A percentile compares a stretch with the other conserved stretches of the same genome.
phyloP scores from a whole-genome alignment of 2,329 filamentous ascomycete species.

The Aspergillus persii region DNA sequence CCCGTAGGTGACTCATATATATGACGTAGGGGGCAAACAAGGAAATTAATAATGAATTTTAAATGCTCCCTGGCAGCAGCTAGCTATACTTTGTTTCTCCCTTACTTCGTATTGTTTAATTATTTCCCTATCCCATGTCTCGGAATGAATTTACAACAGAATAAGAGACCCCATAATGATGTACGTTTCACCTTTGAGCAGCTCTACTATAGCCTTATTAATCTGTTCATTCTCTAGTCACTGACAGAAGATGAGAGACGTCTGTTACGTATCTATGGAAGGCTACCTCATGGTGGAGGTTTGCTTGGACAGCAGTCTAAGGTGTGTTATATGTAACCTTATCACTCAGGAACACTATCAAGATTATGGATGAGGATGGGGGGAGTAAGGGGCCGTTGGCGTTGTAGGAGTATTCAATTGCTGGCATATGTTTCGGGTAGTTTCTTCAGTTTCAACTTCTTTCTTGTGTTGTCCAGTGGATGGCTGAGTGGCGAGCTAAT shows the following conservation, averaged over 20 bases:
- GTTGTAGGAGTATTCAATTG: no score
- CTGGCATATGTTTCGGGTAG: no score
- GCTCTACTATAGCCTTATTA: not conserved
- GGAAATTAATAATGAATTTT: no score
- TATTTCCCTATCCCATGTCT: not conserved
- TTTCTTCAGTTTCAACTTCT: no score
- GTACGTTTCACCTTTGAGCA: not conserved
- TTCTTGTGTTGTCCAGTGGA: no score
- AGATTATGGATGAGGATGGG: no score
- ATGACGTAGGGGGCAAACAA: no score
- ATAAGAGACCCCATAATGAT: not conserved
- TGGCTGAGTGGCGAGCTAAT: no score
- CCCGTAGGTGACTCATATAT: no score
- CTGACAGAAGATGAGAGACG: slow-evolving; percentile 15
- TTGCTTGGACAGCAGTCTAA: slow-evolving; percentile 14
- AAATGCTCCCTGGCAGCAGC: no score
- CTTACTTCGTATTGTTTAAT: not conserved
- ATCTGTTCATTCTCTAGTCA: slow-evolving; percentile 3
- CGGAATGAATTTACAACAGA: not conserved
- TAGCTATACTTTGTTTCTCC: no score
- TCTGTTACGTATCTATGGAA: slow-evolving; percentile 17
- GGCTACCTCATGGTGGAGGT: slow-evolving; percentile 11
- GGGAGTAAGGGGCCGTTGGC: no score
- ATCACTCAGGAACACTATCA: not conserved
- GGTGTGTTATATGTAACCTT: slow-evolving; percentile 12